Evolutionary conservation across 345 rosid genomes (phyloP).

Genomic region (Syzygium jambos): DNA sequence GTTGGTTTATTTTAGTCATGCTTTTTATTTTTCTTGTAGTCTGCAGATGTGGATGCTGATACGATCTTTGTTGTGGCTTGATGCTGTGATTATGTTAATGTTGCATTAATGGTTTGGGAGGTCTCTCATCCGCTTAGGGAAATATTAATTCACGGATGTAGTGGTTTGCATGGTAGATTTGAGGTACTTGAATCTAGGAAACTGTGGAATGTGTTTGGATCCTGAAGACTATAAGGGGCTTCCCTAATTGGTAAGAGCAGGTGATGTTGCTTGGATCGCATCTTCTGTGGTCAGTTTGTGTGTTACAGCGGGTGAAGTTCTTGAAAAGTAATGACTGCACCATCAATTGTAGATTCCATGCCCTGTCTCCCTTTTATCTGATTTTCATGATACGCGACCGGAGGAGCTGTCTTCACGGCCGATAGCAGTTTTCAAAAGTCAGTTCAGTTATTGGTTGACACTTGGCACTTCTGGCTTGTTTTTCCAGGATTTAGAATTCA

Average conservation of each 20-base stretch:
- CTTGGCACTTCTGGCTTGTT: slow-evolving; percentile 15
- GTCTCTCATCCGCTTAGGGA: background rate
- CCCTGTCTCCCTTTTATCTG: slow-evolving; percentile 1
- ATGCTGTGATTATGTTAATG: background rate
- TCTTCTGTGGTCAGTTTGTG: background rate
- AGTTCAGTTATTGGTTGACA: slow-evolving; percentile 9
- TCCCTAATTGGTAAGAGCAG: background rate
- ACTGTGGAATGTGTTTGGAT: background rate
- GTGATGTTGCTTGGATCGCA: slow-evolving; percentile 2
- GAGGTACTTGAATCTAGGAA: background rate
- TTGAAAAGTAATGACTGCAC: slow-evolving; percentile 7
- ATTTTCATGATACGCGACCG: slow-evolving; percentile 2
- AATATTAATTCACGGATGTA: background rate
- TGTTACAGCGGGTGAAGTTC: slow-evolving; percentile 3
- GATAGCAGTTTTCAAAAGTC: slow-evolving; percentile 19
- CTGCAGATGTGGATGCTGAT: background rate
- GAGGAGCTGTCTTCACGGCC: slow-evolving; percentile 16
- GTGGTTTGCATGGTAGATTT: background rate
- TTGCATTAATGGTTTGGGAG: background rate
- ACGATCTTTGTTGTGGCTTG: background rate
- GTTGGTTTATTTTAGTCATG: background rate
- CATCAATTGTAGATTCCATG: background rate
- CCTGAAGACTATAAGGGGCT: background rate
- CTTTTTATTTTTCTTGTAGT: background rate
- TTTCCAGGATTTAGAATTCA: slow-evolving; percentile 68